A percentile compares a stretch with the other conserved stretches of the same genome.
phyloP scores from a whole-genome alignment of 257 asterid genomes.

The Fraxinus quadrangulata region DNA sequence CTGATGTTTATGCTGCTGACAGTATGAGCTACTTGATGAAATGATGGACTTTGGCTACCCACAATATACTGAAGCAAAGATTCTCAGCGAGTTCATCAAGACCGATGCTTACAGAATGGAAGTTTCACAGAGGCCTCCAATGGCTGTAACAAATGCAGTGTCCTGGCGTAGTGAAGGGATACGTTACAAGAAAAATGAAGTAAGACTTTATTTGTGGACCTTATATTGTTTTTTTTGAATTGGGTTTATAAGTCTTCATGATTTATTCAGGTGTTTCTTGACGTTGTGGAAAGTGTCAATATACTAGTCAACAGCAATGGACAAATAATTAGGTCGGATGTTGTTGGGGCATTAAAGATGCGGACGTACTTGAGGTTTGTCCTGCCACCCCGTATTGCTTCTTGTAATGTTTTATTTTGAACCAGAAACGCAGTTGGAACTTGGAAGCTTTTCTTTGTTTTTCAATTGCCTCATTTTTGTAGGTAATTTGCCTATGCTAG shows the following conservation, averaged over 20 bases:
- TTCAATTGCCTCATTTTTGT: not conserved
- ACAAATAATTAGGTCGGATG: slow-evolving; percentile 52
- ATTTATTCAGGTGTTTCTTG: slow-evolving; percentile 68
- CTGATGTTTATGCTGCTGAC: slow-evolving; percentile 31
- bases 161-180: slow-evolving; percentile 99
- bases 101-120: slow-evolving; percentile 99
- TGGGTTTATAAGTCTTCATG: slow-evolving; percentile 25
- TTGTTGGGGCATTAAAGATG: slow-evolving; percentile 56
- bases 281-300: slow-evolving; percentile 55
- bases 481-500: not conserved
- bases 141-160: slow-evolving; percentile 99
- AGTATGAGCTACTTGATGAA: slow-evolving; percentile 98
- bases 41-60: slow-evolving; percentile 99
- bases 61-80: slow-evolving; percentile 97
- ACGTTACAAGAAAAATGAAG: slow-evolving; percentile 94
- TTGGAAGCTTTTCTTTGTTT: slow-evolving; percentile 7
- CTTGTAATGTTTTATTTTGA: slow-evolving; percentile 8
- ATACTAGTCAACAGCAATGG: slow-evolving; percentile 52
- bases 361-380: slow-evolving; percentile 74
- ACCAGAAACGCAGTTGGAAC: not conserved
- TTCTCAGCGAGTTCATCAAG: slow-evolving; percentile 97
- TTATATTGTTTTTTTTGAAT: slow-evolving; percentile 18
- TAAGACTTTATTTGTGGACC: slow-evolving; percentile 34
- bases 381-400: slow-evolving; percentile 20
- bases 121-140: slow-evolving; percentile 98